Evolutionary conservation across 768 basidiomycete genomes (phyloP), one percentile per base, ranked within the genome.

Genomic region (Cystobasidium tubakii): DNA sequence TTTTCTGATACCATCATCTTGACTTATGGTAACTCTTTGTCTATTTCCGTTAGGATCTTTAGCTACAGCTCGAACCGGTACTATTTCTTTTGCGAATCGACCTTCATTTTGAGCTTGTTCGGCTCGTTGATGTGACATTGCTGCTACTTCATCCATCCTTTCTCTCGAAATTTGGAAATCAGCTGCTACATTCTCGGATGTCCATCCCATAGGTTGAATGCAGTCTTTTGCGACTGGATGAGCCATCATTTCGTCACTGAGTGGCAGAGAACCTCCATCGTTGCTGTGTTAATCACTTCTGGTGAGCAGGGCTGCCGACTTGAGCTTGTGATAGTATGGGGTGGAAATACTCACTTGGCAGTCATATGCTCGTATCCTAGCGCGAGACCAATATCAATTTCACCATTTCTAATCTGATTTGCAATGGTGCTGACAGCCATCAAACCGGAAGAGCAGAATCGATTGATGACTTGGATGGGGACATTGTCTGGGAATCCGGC

Each of bases 341-440:
- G 54, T 54, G 66, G 65, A 46, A 74, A 50, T 3, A 79, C 78
- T 50, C 75, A 79, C 77, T 79, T 80, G 29, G 79, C 78, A 0
- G 90, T 89, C 92, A 96, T 96, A 70, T 87, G 89, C 82, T 95
- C 91, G 23, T 90, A 90, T 73, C 91, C 92, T 44, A 90, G 87
- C 1, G 77, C 91, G 66, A 95, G 90, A 50, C 92, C 92, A 77
- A 94, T 87, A 78, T 91, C 88, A 76, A 94, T 94, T 82, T 92
- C 88, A 0, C 91, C 90, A 1, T 85, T 80, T 21, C 82, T 80
- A 78, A 96, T 94, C 79, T 88, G 84, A 80, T 89, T 89, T 34
- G 92, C 90, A 76, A 95, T 89, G 80, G 88, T 87, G 81, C 86
- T 87, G 78, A 94, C 86, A 12, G 90, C 89, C 31, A 89, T 88